A percentile compares a stretch with the other conserved stretches of the same genome.
Conservation (phyloP, 768 basidiomycete genomes). For the Calvatia gigantea region DNA sequence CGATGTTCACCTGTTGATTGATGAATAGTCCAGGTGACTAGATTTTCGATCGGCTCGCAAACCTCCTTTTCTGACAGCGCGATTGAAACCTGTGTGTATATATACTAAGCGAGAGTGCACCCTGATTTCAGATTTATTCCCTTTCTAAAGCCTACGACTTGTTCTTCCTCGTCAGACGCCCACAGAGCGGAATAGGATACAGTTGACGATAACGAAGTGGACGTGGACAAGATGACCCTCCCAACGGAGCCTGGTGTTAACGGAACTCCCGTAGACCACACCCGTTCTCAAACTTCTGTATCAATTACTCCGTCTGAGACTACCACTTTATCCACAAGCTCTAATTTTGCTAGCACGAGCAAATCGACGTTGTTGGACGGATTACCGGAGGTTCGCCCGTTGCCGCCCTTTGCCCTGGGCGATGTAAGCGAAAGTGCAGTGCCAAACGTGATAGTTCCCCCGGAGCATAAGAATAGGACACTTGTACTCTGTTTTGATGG, state of each 20-base stretch:
- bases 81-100: too few relatives aligned
- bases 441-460: slow-evolving; percentile 10
- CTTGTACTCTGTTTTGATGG: slow-evolving; percentile 64
- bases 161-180: too few relatives aligned
- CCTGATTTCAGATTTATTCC: too few relatives aligned
- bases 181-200: background rate
- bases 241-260: background rate
- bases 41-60: too few relatives aligned
- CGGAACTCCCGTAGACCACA: background rate
- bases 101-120: too few relatives aligned
- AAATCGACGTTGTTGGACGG: background rate
- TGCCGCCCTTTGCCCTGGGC: background rate
- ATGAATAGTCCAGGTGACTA: too few relatives aligned
- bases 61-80: too few relatives aligned
- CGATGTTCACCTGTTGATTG: too few relatives aligned
- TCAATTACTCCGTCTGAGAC: slow-evolving; percentile 1
- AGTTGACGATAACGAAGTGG: background rate
- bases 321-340: background rate
- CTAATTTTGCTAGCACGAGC: background rate
- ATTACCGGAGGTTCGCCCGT: background rate
- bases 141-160: too few relatives aligned
- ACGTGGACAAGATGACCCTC: background rate
- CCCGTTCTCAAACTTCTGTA: background rate
- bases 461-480: slow-evolving; percentile 19
- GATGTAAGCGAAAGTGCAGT: background rate